Evolutionary conservation across 2,329 filamentous ascomycete species (phyloP).

Genomic region (Tolypocladium cylindrosporum): DNA sequence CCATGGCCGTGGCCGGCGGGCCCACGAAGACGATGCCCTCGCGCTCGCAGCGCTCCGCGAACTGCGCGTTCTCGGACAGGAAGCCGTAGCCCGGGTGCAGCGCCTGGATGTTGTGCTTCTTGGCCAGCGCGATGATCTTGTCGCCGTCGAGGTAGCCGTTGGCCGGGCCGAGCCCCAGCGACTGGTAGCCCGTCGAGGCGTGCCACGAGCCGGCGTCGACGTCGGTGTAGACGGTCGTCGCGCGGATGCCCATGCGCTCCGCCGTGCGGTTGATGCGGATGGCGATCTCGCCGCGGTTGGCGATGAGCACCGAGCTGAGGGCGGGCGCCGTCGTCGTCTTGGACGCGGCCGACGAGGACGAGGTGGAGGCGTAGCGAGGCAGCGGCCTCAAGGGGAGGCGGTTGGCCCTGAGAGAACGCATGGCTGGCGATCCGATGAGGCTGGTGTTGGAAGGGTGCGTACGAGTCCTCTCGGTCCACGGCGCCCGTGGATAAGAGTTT

Average conservation of each 20-base stretch:
- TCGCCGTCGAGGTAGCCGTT: conserved; percentile 90
- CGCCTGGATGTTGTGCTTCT: conserved; percentile 75
- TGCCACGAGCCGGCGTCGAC: conserved; percentile 83
- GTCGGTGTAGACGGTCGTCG: conserved; percentile 91
- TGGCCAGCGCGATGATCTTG: conserved; percentile 80
- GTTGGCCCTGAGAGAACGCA: conserved; percentile 46
- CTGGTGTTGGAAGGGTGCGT: not conserved
- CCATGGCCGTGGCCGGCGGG: conserved; percentile 69
- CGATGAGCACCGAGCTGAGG: conserved; percentile 79
- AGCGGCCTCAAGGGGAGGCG: conserved; percentile 35
- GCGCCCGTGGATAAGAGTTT: not conserved
- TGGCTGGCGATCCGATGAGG: conserved; percentile 16
- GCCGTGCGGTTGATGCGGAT: conserved; percentile 87
- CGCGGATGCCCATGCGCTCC: conserved; percentile 76
- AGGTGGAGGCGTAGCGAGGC: conserved; percentile 25
- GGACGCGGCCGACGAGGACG: conserved; percentile 19
- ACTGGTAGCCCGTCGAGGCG: conserved; percentile 72
- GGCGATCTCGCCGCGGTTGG: conserved; percentile 94
- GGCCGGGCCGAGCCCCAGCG: conserved; percentile 72
- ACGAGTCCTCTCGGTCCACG: not conserved
- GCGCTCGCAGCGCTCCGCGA: conserved; percentile 79
- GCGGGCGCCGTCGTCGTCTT: conserved; percentile 39
- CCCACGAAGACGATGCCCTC: conserved; percentile 93
- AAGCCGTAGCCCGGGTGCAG: conserved; percentile 97
- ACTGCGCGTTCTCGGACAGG: conserved; percentile 84